phyloP scores from a whole-genome alignment of 169 alveolate genomes.

The Eimeria maxima region DNA sequence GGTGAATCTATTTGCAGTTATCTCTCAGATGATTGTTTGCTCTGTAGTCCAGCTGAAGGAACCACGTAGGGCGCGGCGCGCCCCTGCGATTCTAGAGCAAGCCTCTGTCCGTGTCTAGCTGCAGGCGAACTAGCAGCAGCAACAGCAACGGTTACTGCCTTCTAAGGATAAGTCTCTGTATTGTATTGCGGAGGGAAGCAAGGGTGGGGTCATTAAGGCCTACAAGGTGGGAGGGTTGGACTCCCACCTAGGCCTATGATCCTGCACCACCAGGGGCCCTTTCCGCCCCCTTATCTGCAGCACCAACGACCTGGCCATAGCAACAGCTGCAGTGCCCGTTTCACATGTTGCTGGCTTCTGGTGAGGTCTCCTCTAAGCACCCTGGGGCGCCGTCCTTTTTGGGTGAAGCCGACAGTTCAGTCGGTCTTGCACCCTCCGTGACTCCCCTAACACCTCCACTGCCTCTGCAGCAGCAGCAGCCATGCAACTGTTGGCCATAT shows the following conservation, averaged over 20 bases:
- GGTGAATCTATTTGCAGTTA: neutral
- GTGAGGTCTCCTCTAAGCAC: constrained; percentile 33
- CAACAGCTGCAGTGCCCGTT: neutral
- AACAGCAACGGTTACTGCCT: constrained; percentile 1
- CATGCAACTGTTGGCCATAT: constrained; percentile 53
- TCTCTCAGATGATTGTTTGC: constrained; percentile 16
- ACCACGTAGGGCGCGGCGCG: constrained; percentile 41
- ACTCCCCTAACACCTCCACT: constrained; percentile 42
- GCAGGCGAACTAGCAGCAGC: neutral
- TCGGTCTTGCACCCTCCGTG: neutral
- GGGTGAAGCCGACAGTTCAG: constrained; percentile 49
- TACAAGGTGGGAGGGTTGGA: constrained; percentile 13
- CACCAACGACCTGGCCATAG: neutral
- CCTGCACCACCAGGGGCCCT: constrained; percentile 64
- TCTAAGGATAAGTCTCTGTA: neutral
- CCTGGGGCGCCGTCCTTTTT: constrained; percentile 54
- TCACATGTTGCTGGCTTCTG: constrained; percentile 75
- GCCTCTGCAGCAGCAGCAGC: constrained; percentile 62
- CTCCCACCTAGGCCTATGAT: constrained; percentile 38
- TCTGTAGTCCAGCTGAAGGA: constrained; percentile 3
- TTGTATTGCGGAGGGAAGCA: neutral
- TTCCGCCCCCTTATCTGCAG: constrained; percentile 53
- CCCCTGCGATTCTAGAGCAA: neutral
- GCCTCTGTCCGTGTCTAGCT: constrained; percentile 35
- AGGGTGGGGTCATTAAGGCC: constrained; percentile 4